Evolutionary conservation across 106 monocot genomes (phyloP), one percentile per base, ranked within the genome.

Genomic region (Xerophyta viscosa): DNA sequence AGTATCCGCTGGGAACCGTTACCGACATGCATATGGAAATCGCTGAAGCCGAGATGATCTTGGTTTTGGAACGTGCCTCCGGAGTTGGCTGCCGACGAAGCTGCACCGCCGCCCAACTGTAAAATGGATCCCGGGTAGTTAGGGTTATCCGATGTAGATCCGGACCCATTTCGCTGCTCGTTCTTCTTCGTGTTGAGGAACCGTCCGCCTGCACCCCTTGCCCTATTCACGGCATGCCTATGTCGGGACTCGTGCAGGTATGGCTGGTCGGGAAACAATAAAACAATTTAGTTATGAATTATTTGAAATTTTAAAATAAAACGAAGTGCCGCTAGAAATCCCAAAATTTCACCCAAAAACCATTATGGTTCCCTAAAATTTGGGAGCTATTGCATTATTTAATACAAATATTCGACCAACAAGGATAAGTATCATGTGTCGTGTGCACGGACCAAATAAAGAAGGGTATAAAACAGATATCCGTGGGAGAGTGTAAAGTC

Each of bases 171-270:
- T 20, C 26, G 12, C 46, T 75, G 49, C 1, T 75, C 45, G 3
- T 13, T 8, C 13, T 69, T 27, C 27, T 71, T 71, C 13, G 51
- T 71, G 9, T 77, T 71, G 1, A 71, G 61, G 45, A 71, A 77
- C 6, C 77, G 71, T 13, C 71, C 71, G 12, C 77, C 67, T 4
- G 69, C 52, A 31, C 76, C 76, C 29, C 76, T 45, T 0, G 36
- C 64, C 48, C 76, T 77, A 8, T 71, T 77, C 62, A 77, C 42
- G 3, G 71, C 71, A 50, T 77, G 66, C 31, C 55, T 31, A 55
- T 67, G 66, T 27, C 66, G 55, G 37, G 67, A 77, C 44, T 71
- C 67, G 20, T 77, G 62, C 37, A 71, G 66, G 31, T 77, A 77
- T 7, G 57, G 66, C 76, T 77, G 62, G 29, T 29, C 19, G 8